Conservation (phyloP, 305 asterid genomes). For the Ruellia speciosa region DNA sequence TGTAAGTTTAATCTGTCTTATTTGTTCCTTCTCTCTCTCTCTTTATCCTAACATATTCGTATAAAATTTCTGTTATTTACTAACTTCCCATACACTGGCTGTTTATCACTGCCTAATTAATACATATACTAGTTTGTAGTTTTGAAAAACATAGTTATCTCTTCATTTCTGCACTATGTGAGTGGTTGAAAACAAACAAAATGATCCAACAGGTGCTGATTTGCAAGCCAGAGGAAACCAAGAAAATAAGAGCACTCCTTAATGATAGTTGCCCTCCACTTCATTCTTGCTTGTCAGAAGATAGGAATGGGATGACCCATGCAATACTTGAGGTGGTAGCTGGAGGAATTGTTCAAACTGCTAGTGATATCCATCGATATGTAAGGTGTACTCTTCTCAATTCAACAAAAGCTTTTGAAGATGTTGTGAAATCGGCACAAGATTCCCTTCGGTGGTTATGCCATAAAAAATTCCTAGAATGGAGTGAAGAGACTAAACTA, state of each 20-base stretch:
- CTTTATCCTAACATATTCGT: slow-evolving; percentile 20
- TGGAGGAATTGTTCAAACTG: slow-evolving; percentile 98
- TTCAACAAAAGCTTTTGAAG: slow-evolving; percentile 91
- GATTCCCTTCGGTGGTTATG: slow-evolving; percentile 97
- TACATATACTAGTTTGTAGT: slow-evolving; percentile 7
- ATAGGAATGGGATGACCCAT: slow-evolving; percentile 98
- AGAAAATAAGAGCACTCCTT: slow-evolving; percentile 63
- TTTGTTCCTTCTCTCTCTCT: slow-evolving; percentile 21
- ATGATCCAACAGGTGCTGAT: slow-evolving; percentile 57
- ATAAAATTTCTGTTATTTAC: slow-evolving; percentile 4
- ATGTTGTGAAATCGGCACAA: slow-evolving; percentile 96
- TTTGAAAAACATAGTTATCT: neutral
- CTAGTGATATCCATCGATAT: slow-evolving; percentile 86
- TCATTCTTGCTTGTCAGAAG: slow-evolving; percentile 93
- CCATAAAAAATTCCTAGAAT: slow-evolving; percentile 80
- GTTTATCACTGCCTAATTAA: slow-evolving; percentile 14
- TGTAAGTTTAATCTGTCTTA: slow-evolving; percentile 41
- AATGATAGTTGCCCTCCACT: slow-evolving; percentile 88
- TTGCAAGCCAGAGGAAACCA: slow-evolving; percentile 89
- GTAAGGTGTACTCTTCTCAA: slow-evolving; percentile 97
- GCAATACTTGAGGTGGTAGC: slow-evolving; percentile 98
- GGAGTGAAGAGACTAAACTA: slow-evolving; percentile 90
- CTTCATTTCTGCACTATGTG: slow-evolving; percentile 5
- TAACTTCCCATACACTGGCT: slow-evolving; percentile 14
- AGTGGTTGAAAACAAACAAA: slow-evolving; percentile 12